These are phyloP conservation scores for Parathielavia appendiculata DNA, from an alignment of 495 filamentous ascomycete species.

Conservation along the genomic window DNA sequence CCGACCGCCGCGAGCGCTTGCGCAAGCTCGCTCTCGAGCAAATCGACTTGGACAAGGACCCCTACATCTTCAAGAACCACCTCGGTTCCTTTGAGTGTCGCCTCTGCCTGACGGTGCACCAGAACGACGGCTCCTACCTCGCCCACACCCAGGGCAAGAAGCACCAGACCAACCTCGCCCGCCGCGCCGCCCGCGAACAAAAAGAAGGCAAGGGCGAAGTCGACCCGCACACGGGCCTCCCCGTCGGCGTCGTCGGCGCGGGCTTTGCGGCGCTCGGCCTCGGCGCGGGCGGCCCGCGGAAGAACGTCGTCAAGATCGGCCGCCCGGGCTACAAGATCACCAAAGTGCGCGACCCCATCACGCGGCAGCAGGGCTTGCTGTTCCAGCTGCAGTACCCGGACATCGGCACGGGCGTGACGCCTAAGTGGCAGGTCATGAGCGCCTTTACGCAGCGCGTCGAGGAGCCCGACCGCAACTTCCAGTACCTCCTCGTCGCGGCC, in stretches of 20 bases:
- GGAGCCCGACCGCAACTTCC: constrained; percentile 85
- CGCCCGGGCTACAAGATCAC: constrained; percentile 97
- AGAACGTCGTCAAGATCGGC: constrained; percentile 95
- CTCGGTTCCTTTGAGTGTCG: constrained; percentile 98
- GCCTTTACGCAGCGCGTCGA: constrained; percentile 95
- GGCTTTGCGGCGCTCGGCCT: constrained; percentile 48
- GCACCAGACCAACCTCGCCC: constrained; percentile 98
- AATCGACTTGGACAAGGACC: constrained; percentile 98
- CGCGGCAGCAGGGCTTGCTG: constrained; percentile 79
- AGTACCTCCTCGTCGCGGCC: constrained; percentile 92
- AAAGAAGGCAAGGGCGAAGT: constrained; percentile 69
- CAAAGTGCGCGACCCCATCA: constrained; percentile 85
- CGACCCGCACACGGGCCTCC: constrained; percentile 68
- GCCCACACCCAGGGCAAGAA: constrained; percentile 98
- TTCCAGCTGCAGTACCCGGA: constrained; percentile 97
- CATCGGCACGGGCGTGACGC: constrained; percentile 67
- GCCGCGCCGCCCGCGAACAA: constrained; percentile 87
- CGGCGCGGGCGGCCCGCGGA: constrained; percentile 53
- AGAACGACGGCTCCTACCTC: constrained; percentile 99
- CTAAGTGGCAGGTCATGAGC: constrained; percentile 92
- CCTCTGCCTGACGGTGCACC: constrained; percentile 96
- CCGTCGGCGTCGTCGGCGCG: constrained; percentile 68
- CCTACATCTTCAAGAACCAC: constrained; percentile 99
- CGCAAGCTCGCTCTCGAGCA: constrained; percentile 97
- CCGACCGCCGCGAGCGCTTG: constrained; percentile 92